Evolutionary conservation across 768 basidiomycete species (phyloP).

Genomic region (Naganishia vishniacii): DNA sequence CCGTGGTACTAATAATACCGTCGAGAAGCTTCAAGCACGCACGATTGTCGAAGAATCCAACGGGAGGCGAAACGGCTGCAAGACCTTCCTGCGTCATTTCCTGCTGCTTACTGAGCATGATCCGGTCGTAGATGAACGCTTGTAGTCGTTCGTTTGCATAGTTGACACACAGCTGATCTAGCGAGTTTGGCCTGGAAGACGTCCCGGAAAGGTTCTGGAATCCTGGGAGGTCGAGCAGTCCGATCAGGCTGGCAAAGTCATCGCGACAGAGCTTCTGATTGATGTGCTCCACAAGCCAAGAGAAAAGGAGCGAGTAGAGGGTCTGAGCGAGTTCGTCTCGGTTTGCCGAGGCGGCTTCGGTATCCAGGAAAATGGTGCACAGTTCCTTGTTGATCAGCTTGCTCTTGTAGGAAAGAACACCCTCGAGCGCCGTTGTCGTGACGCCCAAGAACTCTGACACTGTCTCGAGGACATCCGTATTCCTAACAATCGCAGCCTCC

Average conservation of each 20-base stretch:
- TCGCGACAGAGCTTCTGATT: slow-evolving; percentile 92
- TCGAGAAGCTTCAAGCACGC: slow-evolving; percentile 83
- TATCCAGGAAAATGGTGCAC: slow-evolving; percentile 93
- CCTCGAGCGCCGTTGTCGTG: slow-evolving; percentile 58
- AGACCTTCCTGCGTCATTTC: slow-evolving; percentile 84
- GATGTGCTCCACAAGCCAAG: slow-evolving; percentile 93
- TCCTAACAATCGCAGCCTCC: slow-evolving; percentile 87
- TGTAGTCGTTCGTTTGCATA: slow-evolving; percentile 91
- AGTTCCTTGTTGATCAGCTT: slow-evolving; percentile 90
- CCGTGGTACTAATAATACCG: slow-evolving; percentile 94
- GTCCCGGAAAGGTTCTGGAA: slow-evolving; percentile 67
- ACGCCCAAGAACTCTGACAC: slow-evolving; percentile 91
- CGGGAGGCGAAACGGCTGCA: slow-evolving; percentile 58
- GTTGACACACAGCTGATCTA: slow-evolving; percentile 95
- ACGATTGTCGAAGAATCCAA: slow-evolving; percentile 78
- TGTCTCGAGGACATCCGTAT: slow-evolving; percentile 70
- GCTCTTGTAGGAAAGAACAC: slow-evolving; percentile 79
- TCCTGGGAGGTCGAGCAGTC: slow-evolving; percentile 88
- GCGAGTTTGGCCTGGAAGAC: slow-evolving; percentile 66
- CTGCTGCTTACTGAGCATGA: slow-evolving; percentile 73
- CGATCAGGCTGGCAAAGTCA: slow-evolving; percentile 80
- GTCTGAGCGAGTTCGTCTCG: slow-evolving; percentile 90
- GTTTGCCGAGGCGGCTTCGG: slow-evolving; percentile 86
- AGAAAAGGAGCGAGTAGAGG: slow-evolving; percentile 86
- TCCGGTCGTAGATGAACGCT: slow-evolving; percentile 67